Evolutionary conservation across 2,329 filamentous ascomycete species (phyloP), one percentile per base, ranked within the genome.

Genomic region (Penicillium olsonii): DNA sequence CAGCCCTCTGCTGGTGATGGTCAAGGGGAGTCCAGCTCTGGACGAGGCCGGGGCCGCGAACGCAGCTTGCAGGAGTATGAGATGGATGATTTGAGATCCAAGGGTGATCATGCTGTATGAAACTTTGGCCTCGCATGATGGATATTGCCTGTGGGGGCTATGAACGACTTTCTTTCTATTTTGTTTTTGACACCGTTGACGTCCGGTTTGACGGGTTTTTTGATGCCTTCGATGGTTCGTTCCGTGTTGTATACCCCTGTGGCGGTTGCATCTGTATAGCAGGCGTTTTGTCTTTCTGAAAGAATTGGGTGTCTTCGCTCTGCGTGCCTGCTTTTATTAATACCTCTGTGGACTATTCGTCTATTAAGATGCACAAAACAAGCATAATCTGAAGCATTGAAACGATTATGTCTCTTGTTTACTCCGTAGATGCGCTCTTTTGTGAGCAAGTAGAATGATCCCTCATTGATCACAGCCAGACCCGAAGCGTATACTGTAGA

Each of bases 41-140:
- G 65, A n/a, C 58, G 65, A 9, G 66, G 67, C 6, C 63, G 66
- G 6, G 67, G 63, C 5, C 62, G 66, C 22, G 63, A 64, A 4
- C 56, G 63, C 29, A 63, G 61, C 48, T 37, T 65, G 20, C 57
- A 57, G 37, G 68, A 70, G 37, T 71, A 69, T 51, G 68, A 71
- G 50, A 61, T 71, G 68, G 54, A 60, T 31, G 56, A 61, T 18
- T 60, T 71, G 63, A 71, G 68, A 42, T 58, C 59, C 15, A 52
- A 50, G 12, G 64, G 59, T 19, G 65, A 66, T 33, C 59, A 55
- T 39, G 62, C 62, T 48, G 65, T 65, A 61, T 71, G 61, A 63
- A 38, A 14, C 20, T 8, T 31, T 39, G 19, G 18, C 49, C 24
- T 22, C 42, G 48, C 37, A 38, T 41, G 45, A 38, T 24, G 22